Evolutionary conservation across 163 green algal species (phyloP).

Genomic region (Volvox carteri): DNA sequence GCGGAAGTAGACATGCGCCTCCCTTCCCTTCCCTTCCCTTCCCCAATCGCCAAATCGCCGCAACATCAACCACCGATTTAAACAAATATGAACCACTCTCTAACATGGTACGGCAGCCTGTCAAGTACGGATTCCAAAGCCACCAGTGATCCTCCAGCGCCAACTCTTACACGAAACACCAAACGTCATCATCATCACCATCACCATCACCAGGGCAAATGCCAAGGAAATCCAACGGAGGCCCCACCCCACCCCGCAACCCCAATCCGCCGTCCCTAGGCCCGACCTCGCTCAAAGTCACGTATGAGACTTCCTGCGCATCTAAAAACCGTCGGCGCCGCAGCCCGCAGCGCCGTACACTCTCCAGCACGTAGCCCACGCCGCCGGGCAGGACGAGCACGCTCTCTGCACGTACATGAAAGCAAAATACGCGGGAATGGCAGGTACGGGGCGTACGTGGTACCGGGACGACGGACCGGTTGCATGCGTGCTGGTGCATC

Average conservation of each 20-base stretch:
- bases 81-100: background rate
- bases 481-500: too few relatives aligned
- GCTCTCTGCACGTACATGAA: constrained; percentile 18
- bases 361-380: constrained; percentile 36
- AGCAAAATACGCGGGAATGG: background rate
- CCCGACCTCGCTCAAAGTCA: constrained; percentile 26
- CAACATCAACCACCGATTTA: too few relatives aligned
- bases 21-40: too few relatives aligned
- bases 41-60: too few relatives aligned
- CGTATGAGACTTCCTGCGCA: constrained; percentile 8
- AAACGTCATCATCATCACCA: background rate
- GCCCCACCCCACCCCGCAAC: too few relatives aligned
- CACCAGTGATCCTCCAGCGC: background rate
- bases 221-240: background rate
- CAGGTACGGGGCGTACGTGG: too few relatives aligned
- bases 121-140: background rate
- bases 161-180: background rate
- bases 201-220: background rate
- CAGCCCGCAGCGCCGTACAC: constrained; percentile 1
- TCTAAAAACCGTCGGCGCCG: constrained; percentile 3
- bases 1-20: too few relatives aligned
- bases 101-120: background rate
- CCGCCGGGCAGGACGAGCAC: constrained; percentile 7
- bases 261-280: background rate
- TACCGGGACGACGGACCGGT: too few relatives aligned